These are phyloP conservation scores for Bipolaris zeicola DNA, from an alignment of 2,329 filamentous ascomycete genomes.

Conservation along the genomic window DNA sequence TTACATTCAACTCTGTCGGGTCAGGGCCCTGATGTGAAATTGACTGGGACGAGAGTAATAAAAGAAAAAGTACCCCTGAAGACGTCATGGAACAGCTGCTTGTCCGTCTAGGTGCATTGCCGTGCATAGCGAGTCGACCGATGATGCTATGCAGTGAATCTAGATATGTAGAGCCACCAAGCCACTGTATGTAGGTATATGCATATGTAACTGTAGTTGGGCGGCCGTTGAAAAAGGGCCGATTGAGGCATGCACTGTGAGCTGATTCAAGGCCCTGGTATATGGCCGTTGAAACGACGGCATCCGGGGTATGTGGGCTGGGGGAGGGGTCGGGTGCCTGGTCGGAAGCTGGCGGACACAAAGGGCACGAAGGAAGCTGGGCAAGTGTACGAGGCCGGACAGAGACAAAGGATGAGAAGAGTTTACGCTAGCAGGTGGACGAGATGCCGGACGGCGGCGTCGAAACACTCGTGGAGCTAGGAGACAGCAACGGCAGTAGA, in stretches of 20 bases:
- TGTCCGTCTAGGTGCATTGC: not conserved
- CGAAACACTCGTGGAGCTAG: constrained; percentile 1
- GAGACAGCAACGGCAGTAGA: constrained; percentile 2
- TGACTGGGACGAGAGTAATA: not conserved
- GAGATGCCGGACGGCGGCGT: not conserved
- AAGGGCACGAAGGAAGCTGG: not conserved
- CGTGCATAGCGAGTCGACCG: not conserved
- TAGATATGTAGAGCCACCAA: not conserved
- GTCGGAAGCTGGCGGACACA: not conserved
- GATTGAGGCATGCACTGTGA: not conserved
- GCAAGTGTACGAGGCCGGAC: not conserved
- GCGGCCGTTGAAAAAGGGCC: constrained; percentile 8
- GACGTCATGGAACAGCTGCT: not conserved
- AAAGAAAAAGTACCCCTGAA: not conserved
- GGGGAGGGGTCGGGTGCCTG: not conserved
- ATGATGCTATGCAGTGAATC: not conserved
- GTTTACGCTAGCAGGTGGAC: not conserved
- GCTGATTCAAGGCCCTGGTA: constrained; percentile 1
- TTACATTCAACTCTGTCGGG: not conserved
- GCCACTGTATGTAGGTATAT: too few species aligned
- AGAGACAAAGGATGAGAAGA: not conserved
- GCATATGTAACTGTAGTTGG: not conserved
- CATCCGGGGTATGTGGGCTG: not conserved
- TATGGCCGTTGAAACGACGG: constrained; percentile 2
- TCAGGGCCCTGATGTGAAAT: not conserved